Evolutionary conservation across 2,329 filamentous ascomycete genomes (phyloP), one percentile per base, ranked within the genome.

Genomic region (Arthroderma sp.): DNA sequence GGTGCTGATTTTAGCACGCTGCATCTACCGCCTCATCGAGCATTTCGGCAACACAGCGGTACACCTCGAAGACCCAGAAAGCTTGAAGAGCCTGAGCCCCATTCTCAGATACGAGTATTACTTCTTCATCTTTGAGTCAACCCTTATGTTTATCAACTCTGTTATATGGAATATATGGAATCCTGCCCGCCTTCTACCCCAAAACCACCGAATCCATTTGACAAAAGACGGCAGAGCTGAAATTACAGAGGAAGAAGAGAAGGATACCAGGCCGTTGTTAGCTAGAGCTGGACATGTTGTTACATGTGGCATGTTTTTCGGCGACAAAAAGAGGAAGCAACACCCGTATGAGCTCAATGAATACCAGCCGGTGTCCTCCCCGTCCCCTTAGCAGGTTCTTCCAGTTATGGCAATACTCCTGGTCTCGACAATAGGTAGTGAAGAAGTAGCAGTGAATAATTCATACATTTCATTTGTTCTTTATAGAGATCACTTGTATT

Each of bases 121-220:
- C 67, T 82, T 82, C 60, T 81, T 78, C 63, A 71, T 81, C 25
- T 82, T 81, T 59, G 79, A 82, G 67, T 76, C 73, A 2, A 61
- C 64, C 0, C 65, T 81, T 13, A 82, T 82, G 79, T 61, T 81
- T 0, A 47, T 63, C 53, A 81, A 82, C 62, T 70, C 70, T 17
- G 66, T 71, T 38, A 63, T 81, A 62, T 70, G 79, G 64, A 82
- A 80, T 59, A 44, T 71, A 3, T 68, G 76, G 6, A 77, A 82
- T 59, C 79, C 79, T 37, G 70, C 78, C 47, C 70, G 70, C 39
- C 80, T 71, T 61, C 66, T 82, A 25, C 79, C 79, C 0, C 63
- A 68, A 59, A 64, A 71, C 59, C 74, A 74, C 54, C 77, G 74
- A 60, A 71, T 77, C 7, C 81, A 80, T 63, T 72, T 82, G 2